These are phyloP conservation scores for Leishmania amazonensis DNA, from an alignment of 208 protist species.

Conservation along the genomic window DNA sequence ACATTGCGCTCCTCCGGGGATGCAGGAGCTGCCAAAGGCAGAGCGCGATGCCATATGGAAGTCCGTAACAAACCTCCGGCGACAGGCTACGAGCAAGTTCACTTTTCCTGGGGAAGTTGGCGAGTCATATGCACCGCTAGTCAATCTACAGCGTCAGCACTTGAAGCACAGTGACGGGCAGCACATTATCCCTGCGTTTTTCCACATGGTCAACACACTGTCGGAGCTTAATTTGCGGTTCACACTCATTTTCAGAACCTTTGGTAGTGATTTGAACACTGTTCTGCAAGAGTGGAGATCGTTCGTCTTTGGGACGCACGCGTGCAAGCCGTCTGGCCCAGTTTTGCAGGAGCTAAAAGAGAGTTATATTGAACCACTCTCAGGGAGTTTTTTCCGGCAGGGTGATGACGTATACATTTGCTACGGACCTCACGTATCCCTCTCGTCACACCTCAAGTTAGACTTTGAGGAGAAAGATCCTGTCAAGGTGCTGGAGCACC, in stretches of 20 bases:
- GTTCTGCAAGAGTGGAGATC: slow-evolving; percentile 81
- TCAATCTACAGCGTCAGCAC: slow-evolving; percentile 69
- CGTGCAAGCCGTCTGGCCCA: slow-evolving; percentile 57
- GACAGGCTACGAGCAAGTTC: slow-evolving; percentile 58
- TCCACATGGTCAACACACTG: slow-evolving; percentile 78
- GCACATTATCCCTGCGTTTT: slow-evolving; percentile 88
- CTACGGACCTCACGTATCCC: slow-evolving; percentile 60
- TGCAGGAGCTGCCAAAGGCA: slow-evolving; percentile 59
- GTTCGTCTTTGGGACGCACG: slow-evolving; percentile 76
- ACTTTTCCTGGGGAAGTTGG: slow-evolving; percentile 65
- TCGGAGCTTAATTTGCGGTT: slow-evolving; percentile 82
- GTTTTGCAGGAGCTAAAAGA: slow-evolving; percentile 50
- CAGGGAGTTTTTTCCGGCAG: slow-evolving; percentile 72
- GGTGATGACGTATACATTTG: slow-evolving; percentile 70
- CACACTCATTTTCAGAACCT: slow-evolving; percentile 89
- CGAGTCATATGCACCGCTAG: slow-evolving; percentile 54
- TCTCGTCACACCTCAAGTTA: slow-evolving; percentile 32
- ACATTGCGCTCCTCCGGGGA: slow-evolving; percentile 61
- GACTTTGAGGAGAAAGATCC: slow-evolving; percentile 30
- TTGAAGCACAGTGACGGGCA: slow-evolving; percentile 38
- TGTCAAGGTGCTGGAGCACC: slow-evolving; percentile 28
- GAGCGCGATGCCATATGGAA: slow-evolving; percentile 70
- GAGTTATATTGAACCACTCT: slow-evolving; percentile 48
- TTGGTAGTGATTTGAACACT: slow-evolving; percentile 75
- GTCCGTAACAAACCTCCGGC: slow-evolving; percentile 48